Base-by-base conservation (phyloP, 129 eudicot species). In the Flaveria bidentis region DNA sequence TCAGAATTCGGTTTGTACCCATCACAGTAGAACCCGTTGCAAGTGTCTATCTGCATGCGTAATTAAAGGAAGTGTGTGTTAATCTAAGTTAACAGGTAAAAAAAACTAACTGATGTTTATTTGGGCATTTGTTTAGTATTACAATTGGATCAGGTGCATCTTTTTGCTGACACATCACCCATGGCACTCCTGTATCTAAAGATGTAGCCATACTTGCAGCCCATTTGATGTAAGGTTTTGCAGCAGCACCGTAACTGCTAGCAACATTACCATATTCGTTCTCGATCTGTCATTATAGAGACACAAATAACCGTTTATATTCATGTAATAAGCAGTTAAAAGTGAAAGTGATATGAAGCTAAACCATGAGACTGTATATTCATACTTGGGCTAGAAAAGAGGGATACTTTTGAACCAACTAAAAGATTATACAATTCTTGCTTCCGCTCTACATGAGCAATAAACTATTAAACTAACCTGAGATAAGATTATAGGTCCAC, bases 21-120 rank as follows among this genome's bases (percentile, higher is more conserved):
- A 46, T 95, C 99, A 73, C 99, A 95, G 47, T 95, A 95, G 67
- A 91, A 95, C 69, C 99, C 99, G 58, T 95, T 95, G 83, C 99
- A 95, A 41, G 99, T 94, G 79, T 94, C 85, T 57, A 94, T 91
- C 98, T 93, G 86, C 72, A 61, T 42, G 63, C 56, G 65, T 49
- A 5, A 17, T 25, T 8, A 78, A 74, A 9, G 15, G n/a, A 72
- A 26, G 13, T 15, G 30, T 23, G 42, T 15, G 2, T 63, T 25
- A 51, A 72, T 64, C 20, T 9, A 47, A 3, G 30, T 44, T 44
- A 82, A 58, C 25, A 0, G 20, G 57, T 11, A 56, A 53, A 7
- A 65, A 4, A 36, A 17, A 36, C 1, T 13, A 53, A 53, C 20
- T 71, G 6, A 50, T 64, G 26, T 26, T 18, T 15, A 71, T 18